Conservation (phyloP, 2,329 filamentous ascomycete species). For the Metarhizium sp. region DNA sequence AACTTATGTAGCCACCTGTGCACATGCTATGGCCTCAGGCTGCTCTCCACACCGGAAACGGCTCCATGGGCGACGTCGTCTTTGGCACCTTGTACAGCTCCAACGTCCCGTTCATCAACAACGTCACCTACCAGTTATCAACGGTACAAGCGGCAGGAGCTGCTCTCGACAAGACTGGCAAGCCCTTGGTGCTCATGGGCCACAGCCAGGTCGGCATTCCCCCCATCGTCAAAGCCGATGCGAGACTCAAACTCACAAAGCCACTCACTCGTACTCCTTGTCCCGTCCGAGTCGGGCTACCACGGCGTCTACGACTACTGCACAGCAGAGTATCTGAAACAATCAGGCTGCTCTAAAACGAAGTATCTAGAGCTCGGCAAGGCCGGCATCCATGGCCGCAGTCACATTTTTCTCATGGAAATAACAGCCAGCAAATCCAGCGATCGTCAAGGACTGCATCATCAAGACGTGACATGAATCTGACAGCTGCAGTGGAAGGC, state of each 20-base stretch:
- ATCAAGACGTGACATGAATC: no score
- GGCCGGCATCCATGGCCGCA: constrained; percentile 32
- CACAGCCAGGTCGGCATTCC: constrained; percentile 36
- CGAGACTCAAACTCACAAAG: constrained; percentile 29
- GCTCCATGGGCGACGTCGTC: constrained; percentile 26
- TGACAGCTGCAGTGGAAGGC: no score
- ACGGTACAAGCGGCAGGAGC: constrained; percentile 29
- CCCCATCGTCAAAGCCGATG: constrained; percentile 32
- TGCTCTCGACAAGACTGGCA: constrained; percentile 32
- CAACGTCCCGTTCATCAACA: constrained; percentile 25
- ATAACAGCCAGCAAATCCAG: no score
- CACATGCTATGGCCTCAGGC: constrained; percentile 30
- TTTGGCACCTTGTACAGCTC: constrained; percentile 33
- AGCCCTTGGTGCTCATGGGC: constrained; percentile 28
- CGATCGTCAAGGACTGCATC: constrained; percentile 15
- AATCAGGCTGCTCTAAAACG: constrained; percentile 28
- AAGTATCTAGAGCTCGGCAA: constrained; percentile 27
- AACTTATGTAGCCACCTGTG: no score
- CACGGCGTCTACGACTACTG: constrained; percentile 37
- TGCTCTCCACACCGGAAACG: constrained; percentile 27
- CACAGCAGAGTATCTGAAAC: constrained; percentile 28
- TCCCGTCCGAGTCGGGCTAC: constrained; percentile 27
- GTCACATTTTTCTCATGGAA: constrained; percentile 40
- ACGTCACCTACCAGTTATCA: constrained; percentile 24
- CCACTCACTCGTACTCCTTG: constrained; percentile 23